Evolutionary conservation across 768 basidiomycete genomes (phyloP), one percentile per base, ranked within the genome.

Genomic region (Asterophora parasitica): DNA sequence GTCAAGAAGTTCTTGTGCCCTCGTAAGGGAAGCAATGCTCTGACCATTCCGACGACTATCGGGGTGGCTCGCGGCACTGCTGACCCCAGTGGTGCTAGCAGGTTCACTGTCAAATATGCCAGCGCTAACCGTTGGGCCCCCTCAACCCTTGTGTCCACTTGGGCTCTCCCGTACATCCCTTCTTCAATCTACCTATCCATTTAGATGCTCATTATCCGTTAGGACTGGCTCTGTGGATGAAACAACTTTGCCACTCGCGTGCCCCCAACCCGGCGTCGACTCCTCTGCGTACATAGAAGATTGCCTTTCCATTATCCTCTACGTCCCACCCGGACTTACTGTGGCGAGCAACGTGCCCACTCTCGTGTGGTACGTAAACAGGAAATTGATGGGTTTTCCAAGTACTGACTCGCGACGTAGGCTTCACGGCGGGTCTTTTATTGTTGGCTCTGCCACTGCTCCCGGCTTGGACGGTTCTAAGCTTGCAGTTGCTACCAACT

Each of bases 401-500:
- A 10, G 15, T 32, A 17, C 31, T 4, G 28, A 48, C 16, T 40
- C 32, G 17, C 35, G 16, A 35, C 16, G 9, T 30, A 88, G 88
- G 90, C 74, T 92, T 44, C 92, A 92, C 54, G 92, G 92, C 8
- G 92, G 92, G 16, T 91, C 90, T 0, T 89, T 87, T 63, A 66
- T 78, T 42, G 56, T 70, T 4, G 90, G 92, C 6, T 83, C 83
- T 32, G 83, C 86, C 4, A 82, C 79, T 7, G 79, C 70, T 19
- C 75, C 85, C 11, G 88, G 83, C 26, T 67, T 95, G 9, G 87
- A 92, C 62, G 91, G 88, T 1, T 84, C 86, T 6, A 77, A 74
- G 4, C 77, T 93, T 12, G 89, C 90, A 0, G 58, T 74, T 19
- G 76, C 78, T 1, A 85, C 85, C 5, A 73, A 80, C 39, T 83